Percentiles rank a stretch among this genome's conserved stretches.
Conservation (phyloP, 2,329 filamentous ascomycete species). For the Alternaria sp. region DNA sequence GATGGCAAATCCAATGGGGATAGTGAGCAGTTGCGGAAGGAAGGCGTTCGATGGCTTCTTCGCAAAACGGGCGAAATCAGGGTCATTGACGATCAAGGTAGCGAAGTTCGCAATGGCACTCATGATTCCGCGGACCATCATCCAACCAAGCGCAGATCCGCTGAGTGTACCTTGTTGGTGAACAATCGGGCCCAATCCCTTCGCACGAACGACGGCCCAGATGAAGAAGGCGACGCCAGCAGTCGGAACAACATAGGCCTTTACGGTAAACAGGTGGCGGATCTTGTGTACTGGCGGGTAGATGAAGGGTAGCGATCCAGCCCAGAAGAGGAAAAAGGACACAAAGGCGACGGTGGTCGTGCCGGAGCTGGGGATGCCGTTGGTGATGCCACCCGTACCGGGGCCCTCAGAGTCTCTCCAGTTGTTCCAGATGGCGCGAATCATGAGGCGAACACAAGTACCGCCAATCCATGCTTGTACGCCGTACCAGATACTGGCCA, state of each 20-base stretch:
- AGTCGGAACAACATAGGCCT: constrained; percentile 81
- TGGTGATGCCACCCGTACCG: constrained; percentile 60
- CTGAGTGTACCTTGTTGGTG: constrained; percentile 67
- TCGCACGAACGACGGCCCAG: constrained; percentile 82
- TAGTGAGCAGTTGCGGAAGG: constrained; percentile 74
- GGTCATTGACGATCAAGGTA: constrained; percentile 79
- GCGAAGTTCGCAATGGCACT: constrained; percentile 89
- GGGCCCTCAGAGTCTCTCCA: constrained; percentile 57
- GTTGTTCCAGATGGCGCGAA: constrained; percentile 78
- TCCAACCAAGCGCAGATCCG: constrained; percentile 78
- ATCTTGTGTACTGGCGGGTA: constrained; percentile 91
- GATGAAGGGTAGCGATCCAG: constrained; percentile 78
- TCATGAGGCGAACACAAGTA: constrained; percentile 86
- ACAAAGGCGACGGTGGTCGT: constrained; percentile 78
- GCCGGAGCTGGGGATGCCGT: constrained; percentile 71
- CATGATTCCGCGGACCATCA: constrained; percentile 86
- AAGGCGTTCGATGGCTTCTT: constrained; percentile 76
- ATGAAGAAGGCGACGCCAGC: constrained; percentile 87
- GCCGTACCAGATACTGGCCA: constrained; percentile 88
- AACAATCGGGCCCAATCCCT: constrained; percentile 84
- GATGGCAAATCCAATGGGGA: constrained; percentile 60
- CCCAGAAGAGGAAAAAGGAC: constrained; percentile 88
- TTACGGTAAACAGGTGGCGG: constrained; percentile 88
- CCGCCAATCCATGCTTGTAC: constrained; percentile 85
- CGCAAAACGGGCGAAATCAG: constrained; percentile 86